phyloP scores from a whole-genome alignment of 1,139 yeast genomes.

The Lodderomyces pseudojiufengensis region DNA sequence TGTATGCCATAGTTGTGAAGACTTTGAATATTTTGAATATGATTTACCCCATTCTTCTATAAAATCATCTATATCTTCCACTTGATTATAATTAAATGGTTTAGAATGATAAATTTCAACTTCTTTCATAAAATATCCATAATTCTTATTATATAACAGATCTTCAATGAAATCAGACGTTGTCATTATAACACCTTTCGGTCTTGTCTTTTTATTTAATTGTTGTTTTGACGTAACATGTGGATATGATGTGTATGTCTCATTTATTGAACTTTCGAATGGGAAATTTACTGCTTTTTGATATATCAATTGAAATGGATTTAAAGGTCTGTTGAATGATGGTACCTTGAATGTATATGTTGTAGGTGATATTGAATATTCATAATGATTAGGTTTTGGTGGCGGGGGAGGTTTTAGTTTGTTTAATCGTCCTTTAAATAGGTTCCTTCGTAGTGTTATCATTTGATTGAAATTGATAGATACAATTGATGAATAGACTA shows the following conservation, averaged over 20 bases:
- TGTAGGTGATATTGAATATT: slow-evolving; percentile 47
- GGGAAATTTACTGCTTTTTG: slow-evolving; percentile 45
- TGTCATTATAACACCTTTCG: slow-evolving; percentile 64
- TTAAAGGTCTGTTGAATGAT: slow-evolving; percentile 25
- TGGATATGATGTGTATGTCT: slow-evolving; percentile 39
- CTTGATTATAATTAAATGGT: slow-evolving; percentile 58
- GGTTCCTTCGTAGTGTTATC: slow-evolving; percentile 2
- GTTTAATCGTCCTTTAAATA: slow-evolving; percentile 4
- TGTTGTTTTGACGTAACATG: slow-evolving; percentile 44
- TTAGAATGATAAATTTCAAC: slow-evolving; percentile 71
- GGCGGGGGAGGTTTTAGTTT: slow-evolving; percentile 1
- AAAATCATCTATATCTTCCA: slow-evolving; percentile 67
- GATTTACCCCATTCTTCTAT: slow-evolving; percentile 65
- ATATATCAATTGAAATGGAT: slow-evolving; percentile 37
- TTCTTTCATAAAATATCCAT: slow-evolving; percentile 78
- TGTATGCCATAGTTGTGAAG: slow-evolving; percentile 81
- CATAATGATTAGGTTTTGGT: slow-evolving; percentile 29
- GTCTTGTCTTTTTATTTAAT: slow-evolving; percentile 46
- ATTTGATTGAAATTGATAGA: not conserved
- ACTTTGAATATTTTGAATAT: slow-evolving; percentile 38
- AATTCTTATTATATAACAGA: slow-evolving; percentile 73
- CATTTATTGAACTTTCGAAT: slow-evolving; percentile 38
- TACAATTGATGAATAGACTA: no score
- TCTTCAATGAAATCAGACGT: slow-evolving; percentile 81
- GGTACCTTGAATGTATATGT: slow-evolving; percentile 46